These are phyloP conservation scores for Aschersonia sp. DNA, from an alignment of 2,329 filamentous ascomycete genomes.

Conservation along the genomic window DNA sequence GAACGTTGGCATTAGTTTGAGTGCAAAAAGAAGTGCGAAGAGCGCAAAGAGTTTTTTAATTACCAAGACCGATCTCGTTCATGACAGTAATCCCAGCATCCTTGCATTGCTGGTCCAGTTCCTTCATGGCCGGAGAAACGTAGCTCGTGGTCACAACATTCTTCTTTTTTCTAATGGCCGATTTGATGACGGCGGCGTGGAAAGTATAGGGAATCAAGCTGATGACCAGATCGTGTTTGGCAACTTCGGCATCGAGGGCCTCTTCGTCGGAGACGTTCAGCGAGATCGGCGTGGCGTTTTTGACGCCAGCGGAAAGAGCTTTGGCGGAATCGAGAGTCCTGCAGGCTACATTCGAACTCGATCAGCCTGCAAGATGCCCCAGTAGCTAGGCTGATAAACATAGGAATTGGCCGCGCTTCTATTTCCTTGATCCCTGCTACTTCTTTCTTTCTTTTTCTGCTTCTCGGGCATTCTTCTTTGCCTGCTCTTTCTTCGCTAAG, in stretches of 20 bases:
- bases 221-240: slow-evolving; percentile 67
- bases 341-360: slow-evolving; percentile 44
- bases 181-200: slow-evolving; percentile 83
- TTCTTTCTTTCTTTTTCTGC: too few relatives aligned
- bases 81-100: slow-evolving; percentile 90
- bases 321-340: slow-evolving; percentile 65
- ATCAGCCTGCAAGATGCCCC: neutral
- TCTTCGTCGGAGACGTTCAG: slow-evolving; percentile 68
- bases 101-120: slow-evolving; percentile 71
- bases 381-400: too few relatives aligned
- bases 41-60: neutral
- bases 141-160: slow-evolving; percentile 93
- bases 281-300: slow-evolving; percentile 61
- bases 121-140: slow-evolving; percentile 82
- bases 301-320: slow-evolving; percentile 57
- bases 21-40: neutral
- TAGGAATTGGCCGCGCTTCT: too few relatives aligned
- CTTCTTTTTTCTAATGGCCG: slow-evolving; percentile 86
- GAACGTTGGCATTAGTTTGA: too few relatives aligned
- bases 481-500: neutral
- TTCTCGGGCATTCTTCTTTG: slow-evolving; percentile 1
- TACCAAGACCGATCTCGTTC: slow-evolving; percentile 75
- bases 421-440: too few relatives aligned
- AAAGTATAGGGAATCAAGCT: slow-evolving; percentile 83
- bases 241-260: slow-evolving; percentile 69